These are phyloP conservation scores for Bolboschoenus planiculmis DNA, from an alignment of 176 grass and related monocot species.

Conservation along the genomic window DNA sequence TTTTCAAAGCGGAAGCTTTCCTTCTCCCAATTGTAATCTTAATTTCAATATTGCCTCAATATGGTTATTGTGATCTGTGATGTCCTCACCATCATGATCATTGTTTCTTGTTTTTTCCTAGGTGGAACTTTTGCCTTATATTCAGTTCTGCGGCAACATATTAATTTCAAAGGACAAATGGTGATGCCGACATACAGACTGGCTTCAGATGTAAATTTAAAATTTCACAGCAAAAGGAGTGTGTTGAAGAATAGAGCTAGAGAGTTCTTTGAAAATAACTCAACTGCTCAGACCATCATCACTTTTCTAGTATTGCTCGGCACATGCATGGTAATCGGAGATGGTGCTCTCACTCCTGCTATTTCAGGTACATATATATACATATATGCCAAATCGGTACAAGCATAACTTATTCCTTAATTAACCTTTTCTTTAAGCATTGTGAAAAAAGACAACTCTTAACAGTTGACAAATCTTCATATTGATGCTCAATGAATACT, in stretches of 20 bases:
- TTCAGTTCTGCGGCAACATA: conserved; percentile 58
- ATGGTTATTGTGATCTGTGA: too few species aligned
- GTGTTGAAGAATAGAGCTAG: conserved; percentile 25
- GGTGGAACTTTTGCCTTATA: conserved; percentile 78
- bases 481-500: too few species aligned
- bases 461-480: too few species aligned
- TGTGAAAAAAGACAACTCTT: too few species aligned
- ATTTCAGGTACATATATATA: conserved; percentile 50
- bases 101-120: conserved; percentile 25
- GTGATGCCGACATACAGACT: conserved; percentile 39
- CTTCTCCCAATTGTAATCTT: too few species aligned
- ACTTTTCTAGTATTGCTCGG: conserved; percentile 50
- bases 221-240: conserved; percentile 41
- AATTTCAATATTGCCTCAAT: too few species aligned
- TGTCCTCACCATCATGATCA: too few species aligned
- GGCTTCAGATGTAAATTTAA: conserved; percentile 50
- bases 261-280: conserved; percentile 43
- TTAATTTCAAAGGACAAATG: conserved; percentile 58
- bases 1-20: too few species aligned
- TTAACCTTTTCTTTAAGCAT: too few species aligned
- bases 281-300: conserved; percentile 34
- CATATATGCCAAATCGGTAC: background rate
- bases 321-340: conserved; percentile 76
- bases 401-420: background rate
- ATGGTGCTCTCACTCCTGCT: conserved; percentile 71